Percentiles rank a stretch among this genome's conserved stretches.
Conservation (phyloP, 352 stramenopile genomes). For the Phytopythium boreale region DNA sequence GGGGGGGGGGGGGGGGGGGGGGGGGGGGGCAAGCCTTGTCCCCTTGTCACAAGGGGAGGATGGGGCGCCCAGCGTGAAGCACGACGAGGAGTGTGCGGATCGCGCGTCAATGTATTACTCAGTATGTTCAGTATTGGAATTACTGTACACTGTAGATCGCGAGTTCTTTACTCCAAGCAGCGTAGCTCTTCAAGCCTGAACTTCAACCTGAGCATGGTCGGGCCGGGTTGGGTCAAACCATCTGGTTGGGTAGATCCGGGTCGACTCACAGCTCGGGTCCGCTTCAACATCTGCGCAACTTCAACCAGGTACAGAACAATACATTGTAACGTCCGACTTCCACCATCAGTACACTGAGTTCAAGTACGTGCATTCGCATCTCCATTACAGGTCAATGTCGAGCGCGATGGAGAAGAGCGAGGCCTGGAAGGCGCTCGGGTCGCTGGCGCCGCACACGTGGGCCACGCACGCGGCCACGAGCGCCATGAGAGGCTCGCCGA, state of each 20-base stretch:
- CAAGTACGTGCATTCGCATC: no score
- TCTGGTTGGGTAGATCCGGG: background rate
- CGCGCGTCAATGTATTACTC: background rate
- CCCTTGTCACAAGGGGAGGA: no score
- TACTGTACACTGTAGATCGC: no score
- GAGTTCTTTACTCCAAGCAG: background rate
- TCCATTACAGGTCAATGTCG: constrained; percentile 20
- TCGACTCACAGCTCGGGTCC: no score
- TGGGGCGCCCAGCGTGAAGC: no score
- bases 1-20: no score
- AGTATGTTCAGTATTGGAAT: no score
- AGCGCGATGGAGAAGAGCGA: constrained; percentile 64
- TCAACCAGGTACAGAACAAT: no score
- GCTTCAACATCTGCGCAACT: background rate
- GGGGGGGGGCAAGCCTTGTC: no score
- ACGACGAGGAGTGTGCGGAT: no score
- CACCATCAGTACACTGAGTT: no score
- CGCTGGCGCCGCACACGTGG: constrained; percentile 28
- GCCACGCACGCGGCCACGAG: constrained; percentile 32
- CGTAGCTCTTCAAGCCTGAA: background rate
- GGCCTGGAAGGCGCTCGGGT: constrained; percentile 31
- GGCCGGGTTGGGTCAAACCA: background rate
- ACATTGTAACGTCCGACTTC: no score
- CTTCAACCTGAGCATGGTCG: background rate
- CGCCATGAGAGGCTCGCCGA: constrained; percentile 19